Percentiles rank a stretch among this genome's conserved stretches.
These are phyloP conservation scores for Prunus padus DNA, from an alignment of 306 rosid species.

Conservation along the genomic window DNA sequence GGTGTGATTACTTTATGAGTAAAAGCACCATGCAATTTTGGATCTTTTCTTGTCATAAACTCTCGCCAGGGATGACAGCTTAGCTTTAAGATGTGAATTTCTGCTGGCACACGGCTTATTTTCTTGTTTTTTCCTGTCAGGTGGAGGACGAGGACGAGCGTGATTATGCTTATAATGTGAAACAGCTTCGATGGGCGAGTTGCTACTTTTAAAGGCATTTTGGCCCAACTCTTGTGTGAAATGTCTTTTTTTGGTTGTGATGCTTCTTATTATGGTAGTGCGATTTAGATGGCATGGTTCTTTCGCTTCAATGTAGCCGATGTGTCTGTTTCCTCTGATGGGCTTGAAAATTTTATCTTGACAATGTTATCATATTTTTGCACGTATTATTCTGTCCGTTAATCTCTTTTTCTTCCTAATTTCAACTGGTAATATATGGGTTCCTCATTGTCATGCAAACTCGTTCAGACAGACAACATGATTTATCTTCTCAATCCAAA, in stretches of 20 bases:
- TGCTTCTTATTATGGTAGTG: neutral
- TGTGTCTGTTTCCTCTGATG: neutral
- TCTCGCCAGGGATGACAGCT: neutral
- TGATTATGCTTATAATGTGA: slow-evolving; percentile 25
- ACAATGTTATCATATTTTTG: neutral
- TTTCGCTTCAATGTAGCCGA: neutral
- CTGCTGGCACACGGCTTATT: neutral
- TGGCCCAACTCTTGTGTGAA: slow-evolving; percentile 24
- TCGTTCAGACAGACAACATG: too few species aligned
- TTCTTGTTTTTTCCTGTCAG: slow-evolving; percentile 19
- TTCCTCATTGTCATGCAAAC: too few species aligned
- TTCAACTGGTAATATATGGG: neutral
- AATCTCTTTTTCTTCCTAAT: too few species aligned
- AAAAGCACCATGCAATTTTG: neutral
- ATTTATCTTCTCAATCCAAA: neutral
- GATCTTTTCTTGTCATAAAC: neutral
- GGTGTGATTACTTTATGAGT: too few species aligned
- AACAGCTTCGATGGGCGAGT: slow-evolving; percentile 9
- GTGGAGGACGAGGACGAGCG: slow-evolving; percentile 70
- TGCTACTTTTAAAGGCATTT: slow-evolving; percentile 48
- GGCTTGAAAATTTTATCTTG: neutral
- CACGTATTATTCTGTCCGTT: neutral
- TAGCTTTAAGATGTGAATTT: neutral
- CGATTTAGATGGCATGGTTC: neutral
- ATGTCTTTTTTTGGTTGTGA: neutral